phyloP scores from a whole-genome alignment of 768 basidiomycete species.

The Hortiboletus campestris region DNA sequence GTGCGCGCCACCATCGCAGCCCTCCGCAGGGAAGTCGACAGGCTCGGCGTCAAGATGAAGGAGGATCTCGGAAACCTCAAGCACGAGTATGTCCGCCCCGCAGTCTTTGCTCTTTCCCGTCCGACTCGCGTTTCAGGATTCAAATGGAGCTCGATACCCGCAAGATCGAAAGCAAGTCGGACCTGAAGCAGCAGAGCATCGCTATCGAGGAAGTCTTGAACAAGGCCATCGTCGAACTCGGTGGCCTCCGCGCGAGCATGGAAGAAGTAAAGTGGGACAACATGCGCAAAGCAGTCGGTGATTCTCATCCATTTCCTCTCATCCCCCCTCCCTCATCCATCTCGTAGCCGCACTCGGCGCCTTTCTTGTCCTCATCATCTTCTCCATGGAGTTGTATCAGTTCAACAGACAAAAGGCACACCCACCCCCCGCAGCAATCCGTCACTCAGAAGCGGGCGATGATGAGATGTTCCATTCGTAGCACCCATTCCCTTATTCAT shows the following conservation, averaged over 20 bases:
- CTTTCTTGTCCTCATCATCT: slow-evolving; percentile 67
- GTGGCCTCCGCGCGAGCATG: slow-evolving; percentile 76
- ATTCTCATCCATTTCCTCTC: slow-evolving; percentile 25
- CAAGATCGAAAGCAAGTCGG: slow-evolving; percentile 85
- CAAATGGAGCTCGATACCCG: slow-evolving; percentile 96
- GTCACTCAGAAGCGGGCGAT: background rate
- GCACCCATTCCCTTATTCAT: background rate
- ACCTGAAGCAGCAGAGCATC: slow-evolving; percentile 82
- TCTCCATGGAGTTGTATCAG: slow-evolving; percentile 64
- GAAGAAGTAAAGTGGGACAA: slow-evolving; percentile 90
- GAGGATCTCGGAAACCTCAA: slow-evolving; percentile 86
- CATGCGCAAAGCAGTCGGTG: slow-evolving; percentile 79
- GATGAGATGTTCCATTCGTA: slow-evolving; percentile 18
- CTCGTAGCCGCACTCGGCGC: slow-evolving; percentile 56
- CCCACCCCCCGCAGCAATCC: background rate
- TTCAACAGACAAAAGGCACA: slow-evolving; percentile 38
- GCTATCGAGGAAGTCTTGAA: slow-evolving; percentile 81
- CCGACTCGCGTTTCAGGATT: slow-evolving; percentile 51
- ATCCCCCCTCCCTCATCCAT: background rate
- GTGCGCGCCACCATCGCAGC: slow-evolving; percentile 74
- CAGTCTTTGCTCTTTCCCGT: background rate
- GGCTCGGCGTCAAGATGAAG: slow-evolving; percentile 86
- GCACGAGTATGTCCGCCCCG: slow-evolving; percentile 71
- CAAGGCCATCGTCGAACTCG: slow-evolving; percentile 67
- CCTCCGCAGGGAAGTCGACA: slow-evolving; percentile 83